Base-by-base conservation (phyloP, 371 early-diverging fungal species). In the Mucor sp. region DNA sequence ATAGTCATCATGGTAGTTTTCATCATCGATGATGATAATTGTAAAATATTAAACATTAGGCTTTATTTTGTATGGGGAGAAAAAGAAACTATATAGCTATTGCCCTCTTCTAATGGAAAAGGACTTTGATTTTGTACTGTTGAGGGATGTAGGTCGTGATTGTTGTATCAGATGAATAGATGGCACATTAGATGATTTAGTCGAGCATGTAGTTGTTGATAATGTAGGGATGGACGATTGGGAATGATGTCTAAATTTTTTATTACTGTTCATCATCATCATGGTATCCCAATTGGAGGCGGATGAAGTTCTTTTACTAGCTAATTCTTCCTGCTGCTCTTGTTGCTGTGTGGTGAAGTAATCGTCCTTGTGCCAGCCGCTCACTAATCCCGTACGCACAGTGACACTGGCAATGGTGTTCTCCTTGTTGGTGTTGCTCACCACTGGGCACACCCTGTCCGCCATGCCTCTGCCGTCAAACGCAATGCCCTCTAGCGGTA, bases 321-420 rank as follows among this genome's bases (percentile, higher is more conserved):
- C 32, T 30, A 30, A 28, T 60, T n/a, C 63, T 17, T 58, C 37
- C n/a, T 53, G 30, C 6, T 30, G 30, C 30, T 30, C 32, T 8
- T 69, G 25, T 1, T 33, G 33, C 8, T 33, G 33, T 33, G 33
- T 33, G 33, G 12, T 12, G 23, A 50, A 50, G 23, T 50, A 30
- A 4, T 58, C 27, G 27, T 67, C 68, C 14, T 65, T 62, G 69
- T 74, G 76, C 83, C 83, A 82, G 0, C 80, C 83, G 59, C 75
- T 77, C 33, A 80, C 70, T 17, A 82, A 35, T 14, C 83, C 80
- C 23, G 78, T 60, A 0, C 75, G 65, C 6, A 82, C 78, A 0
- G 77, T 78, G 5, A 82, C 64, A 15, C 69, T 71, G 19, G 78
- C 76, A 60, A 82, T 76, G n/a, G 66, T 66, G 5, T 78, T 63